A percentile compares a stretch with the other conserved stretches of the same genome.
Evolutionary conservation across 2,329 filamentous ascomycete species (phyloP).

Genomic region (Sporothrix mexicana): DNA sequence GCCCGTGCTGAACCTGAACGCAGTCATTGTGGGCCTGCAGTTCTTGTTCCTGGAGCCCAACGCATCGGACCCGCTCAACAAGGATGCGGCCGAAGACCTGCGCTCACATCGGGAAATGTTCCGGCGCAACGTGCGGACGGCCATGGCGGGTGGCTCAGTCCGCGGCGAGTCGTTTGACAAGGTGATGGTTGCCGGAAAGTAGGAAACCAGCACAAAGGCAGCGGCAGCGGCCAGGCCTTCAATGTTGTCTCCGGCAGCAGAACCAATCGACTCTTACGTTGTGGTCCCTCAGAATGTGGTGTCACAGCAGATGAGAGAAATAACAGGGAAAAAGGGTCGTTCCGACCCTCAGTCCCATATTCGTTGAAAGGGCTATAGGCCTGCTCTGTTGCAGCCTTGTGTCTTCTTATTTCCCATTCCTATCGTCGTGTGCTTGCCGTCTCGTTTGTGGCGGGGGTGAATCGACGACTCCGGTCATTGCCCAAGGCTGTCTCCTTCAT

Average conservation of each 20-base stretch:
- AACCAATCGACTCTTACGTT: no score
- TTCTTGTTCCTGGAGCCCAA: conserved; percentile 98
- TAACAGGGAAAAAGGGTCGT: no score
- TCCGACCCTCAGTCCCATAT: no score
- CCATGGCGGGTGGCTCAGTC: conserved; percentile 82
- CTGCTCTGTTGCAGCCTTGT: no score
- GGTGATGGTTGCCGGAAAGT: conserved; percentile 58
- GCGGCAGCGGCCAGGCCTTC: no score
- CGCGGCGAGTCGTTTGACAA: conserved; percentile 76
- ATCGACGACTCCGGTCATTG: not conserved
- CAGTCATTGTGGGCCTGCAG: conserved; percentile 95
- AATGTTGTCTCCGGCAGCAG: no score
- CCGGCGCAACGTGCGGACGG: conserved; percentile 83
- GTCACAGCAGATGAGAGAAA: no score
- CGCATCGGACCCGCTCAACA: conserved; percentile 95
- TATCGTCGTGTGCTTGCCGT: no score
- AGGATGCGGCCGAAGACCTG: conserved; percentile 94
- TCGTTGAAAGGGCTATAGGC: no score
- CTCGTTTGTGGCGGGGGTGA: not conserved
- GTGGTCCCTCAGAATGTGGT: no score
- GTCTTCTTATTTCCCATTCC: no score
- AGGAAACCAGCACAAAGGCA: not conserved
- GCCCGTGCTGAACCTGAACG: conserved; percentile 94
- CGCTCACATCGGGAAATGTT: conserved; percentile 85
- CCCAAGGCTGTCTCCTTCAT: not conserved